A percentile compares a stretch with the other conserved stretches of the same genome.
These are phyloP conservation scores for Thalassiosira mediterranea DNA, from an alignment of 352 stramenopile species.

Conservation along the genomic window DNA sequence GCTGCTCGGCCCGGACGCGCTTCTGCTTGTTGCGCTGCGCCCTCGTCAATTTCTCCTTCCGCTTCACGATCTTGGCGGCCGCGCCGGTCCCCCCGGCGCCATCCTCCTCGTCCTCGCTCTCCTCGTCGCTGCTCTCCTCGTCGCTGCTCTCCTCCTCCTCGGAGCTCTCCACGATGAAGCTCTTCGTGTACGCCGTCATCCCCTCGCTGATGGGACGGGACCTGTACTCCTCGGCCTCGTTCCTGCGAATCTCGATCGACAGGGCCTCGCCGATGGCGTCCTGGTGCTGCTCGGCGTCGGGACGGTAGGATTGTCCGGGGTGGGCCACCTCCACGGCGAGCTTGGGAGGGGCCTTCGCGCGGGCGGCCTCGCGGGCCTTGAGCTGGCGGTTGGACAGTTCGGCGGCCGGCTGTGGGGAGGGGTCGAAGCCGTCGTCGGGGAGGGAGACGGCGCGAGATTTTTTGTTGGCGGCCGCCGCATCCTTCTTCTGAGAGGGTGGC, in stretches of 20 bases:
- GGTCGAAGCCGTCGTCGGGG: slow-evolving; percentile 20
- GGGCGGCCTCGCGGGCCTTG: slow-evolving; percentile 35
- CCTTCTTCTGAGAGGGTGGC: neutral
- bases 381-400: slow-evolving; percentile 44
- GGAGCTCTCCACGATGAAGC: slow-evolving; percentile 55
- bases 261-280: slow-evolving; percentile 68
- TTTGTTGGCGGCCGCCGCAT: neutral
- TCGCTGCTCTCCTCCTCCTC: slow-evolving; percentile 62
- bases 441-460: neutral
- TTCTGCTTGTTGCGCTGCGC: slow-evolving; percentile 81
- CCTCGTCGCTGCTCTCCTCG: slow-evolving; percentile 54
- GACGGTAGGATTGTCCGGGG: slow-evolving; percentile 78
- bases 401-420: slow-evolving; percentile 1
- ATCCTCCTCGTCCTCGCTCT: slow-evolving; percentile 17
- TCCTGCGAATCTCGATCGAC: slow-evolving; percentile 69
- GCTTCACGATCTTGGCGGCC: slow-evolving; percentile 41
- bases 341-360: slow-evolving; percentile 23
- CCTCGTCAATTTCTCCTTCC: slow-evolving; percentile 72
- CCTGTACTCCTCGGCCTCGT: slow-evolving; percentile 62
- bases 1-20: slow-evolving; percentile 54
- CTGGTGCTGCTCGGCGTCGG: slow-evolving; percentile 69
- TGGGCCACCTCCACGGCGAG: slow-evolving; percentile 69
- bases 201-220: slow-evolving; percentile 53
- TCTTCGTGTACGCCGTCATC: slow-evolving; percentile 68
- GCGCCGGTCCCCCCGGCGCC: neutral